Base-by-base conservation (phyloP, 1,284 basidiomycete genomes). In the Leccinum solheimii region DNA sequence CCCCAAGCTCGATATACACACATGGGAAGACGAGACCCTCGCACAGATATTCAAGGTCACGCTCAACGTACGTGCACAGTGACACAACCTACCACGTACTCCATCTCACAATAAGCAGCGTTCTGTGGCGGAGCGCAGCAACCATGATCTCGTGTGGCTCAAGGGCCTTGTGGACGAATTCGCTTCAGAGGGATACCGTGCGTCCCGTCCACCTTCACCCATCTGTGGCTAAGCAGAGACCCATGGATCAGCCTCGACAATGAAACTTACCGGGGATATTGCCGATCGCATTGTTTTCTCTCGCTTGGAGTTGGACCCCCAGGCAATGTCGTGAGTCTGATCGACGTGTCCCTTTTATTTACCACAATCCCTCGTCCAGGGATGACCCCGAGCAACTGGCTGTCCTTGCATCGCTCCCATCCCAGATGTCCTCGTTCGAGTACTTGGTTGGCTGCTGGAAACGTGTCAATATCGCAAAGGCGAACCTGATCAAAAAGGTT, bases 371-470 rank as follows among this genome's bases (percentile, higher is more conserved):
- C 30, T 55, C 55, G 32, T 58, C 32, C 65, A 93, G 90, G 34
- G 91, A 95, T 69, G 94, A 97, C 71, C 77, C 91, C 4, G 92
- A 96, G 55, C 90, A 86, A 68, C 77, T 92, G 16, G 83, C 88
- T 0, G 87, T 95, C 5, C 77, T 97, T 7, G 90, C 91, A 2
- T 91, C 90, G 26, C 77, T 97, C 26, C 93, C 94, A 3, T 70
- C 86, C 13, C 78, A 88, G 56, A 86, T 95, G 76, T 96, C 95
- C 0, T 84, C 88, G 0, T 96, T 96, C 67, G 95, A 98, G 71
- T 99, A 96, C 72, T 83, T 99, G 23, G 83, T 94, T 1, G 90
- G 90, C 21, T 91, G 92, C 69, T 99, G 97, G 97, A 95, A 92
- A 75, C 84, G 95, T 23, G 72, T 91, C 51, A 89, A 92, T 64